Conservation (phyloP, 1,284 basidiomycete genomes). For the Sporisorium iseilematis-ciliati region DNA sequence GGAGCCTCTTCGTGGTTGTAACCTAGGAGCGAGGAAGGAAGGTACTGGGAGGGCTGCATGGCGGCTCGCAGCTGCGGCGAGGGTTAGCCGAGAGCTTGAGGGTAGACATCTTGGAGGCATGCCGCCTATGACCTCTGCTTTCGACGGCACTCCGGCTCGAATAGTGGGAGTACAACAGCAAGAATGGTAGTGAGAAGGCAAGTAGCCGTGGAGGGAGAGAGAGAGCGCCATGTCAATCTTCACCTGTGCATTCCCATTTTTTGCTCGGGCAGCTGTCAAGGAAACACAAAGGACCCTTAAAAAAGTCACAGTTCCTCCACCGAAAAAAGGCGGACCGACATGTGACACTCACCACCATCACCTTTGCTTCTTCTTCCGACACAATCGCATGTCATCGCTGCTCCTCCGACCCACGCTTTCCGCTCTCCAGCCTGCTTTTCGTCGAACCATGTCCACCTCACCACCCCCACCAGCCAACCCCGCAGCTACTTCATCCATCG, state of each 20-base stretch:
- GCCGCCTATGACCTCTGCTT: no score
- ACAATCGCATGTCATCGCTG: conserved; percentile 2
- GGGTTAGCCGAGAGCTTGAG: neutral
- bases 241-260: no score
- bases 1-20: neutral
- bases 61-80: neutral
- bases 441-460: conserved; percentile 20
- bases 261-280: no score
- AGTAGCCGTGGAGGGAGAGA: no score
- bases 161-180: no score
- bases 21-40: neutral
- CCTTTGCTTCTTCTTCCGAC: neutral
- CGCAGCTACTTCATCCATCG: neutral
- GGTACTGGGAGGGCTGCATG: neutral
- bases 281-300: neutral
- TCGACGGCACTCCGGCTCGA: no score
- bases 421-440: neutral
- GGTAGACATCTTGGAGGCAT: conserved; percentile 1
- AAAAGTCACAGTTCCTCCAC: no score
- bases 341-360: neutral
- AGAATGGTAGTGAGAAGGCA: no score
- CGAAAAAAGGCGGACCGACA: no score
- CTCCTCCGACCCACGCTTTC: neutral
- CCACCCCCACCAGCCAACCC: conserved; percentile 2
- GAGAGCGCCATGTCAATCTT: no score